Evolutionary conservation across 1,139 yeast species (phyloP).

Genomic region (Pichia sp.): DNA sequence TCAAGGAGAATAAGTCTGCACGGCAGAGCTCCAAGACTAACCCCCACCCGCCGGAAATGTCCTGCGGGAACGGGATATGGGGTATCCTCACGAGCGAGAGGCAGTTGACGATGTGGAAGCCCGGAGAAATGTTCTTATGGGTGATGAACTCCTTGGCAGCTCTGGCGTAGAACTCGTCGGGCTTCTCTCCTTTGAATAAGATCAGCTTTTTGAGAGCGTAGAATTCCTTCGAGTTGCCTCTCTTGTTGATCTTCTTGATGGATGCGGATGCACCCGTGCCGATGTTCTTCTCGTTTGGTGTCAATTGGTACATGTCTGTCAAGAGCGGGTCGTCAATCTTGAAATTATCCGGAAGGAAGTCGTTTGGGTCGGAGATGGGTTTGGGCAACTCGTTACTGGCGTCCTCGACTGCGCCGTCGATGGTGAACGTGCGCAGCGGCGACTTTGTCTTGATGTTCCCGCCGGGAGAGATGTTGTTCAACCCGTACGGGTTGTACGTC

Average conservation of each 20-base stretch:
- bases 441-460: background rate
- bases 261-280: constrained; percentile 76
- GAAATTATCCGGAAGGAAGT: constrained; percentile 52
- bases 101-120: constrained; percentile 64
- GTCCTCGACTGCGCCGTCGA: constrained; percentile 35
- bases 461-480: constrained; percentile 19
- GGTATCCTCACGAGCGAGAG: constrained; percentile 56
- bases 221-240: constrained; percentile 28
- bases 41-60: constrained; percentile 74
- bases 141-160: constrained; percentile 65
- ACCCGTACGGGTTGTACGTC: constrained; percentile 33
- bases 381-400: constrained; percentile 48
- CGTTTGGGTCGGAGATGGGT: constrained; percentile 70
- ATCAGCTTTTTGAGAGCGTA: constrained; percentile 67
- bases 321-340: constrained; percentile 50
- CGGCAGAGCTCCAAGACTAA: constrained; percentile 63
- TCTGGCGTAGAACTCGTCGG: constrained; percentile 64
- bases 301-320: constrained; percentile 57
- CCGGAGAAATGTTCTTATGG: constrained; percentile 49
- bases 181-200: constrained; percentile 57
- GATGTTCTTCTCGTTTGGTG: constrained; percentile 42
- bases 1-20: constrained; percentile 52
- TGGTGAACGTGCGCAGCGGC: constrained; percentile 10
- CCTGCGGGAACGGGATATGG: constrained; percentile 39
- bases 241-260: constrained; percentile 37